Evolutionary conservation across 2,329 filamentous ascomycete genomes (phyloP), one percentile per base, ranked within the genome.

Genomic region (Seiridium unicorne): DNA sequence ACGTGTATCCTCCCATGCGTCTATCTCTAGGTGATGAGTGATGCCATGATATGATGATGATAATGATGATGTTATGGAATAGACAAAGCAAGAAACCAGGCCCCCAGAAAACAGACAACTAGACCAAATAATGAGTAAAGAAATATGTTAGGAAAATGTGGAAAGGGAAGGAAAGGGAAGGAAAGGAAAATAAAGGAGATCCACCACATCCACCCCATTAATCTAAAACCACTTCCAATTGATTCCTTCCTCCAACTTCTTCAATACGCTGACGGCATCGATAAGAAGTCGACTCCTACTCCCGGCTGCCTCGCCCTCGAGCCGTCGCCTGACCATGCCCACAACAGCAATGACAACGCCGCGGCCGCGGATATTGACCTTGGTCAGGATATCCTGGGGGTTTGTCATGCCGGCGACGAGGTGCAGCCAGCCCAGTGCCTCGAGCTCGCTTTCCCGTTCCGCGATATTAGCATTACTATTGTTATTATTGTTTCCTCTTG

Each of bases 221-320:
- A 26, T 36, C 51, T 60, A 81, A 65, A 80, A 81, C 72, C 78
- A 77, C 61, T 73, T 77, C 67, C 73, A 71, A 57, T 73, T 73
- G 7, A 69, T 73, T 1, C 76, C 73, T 63, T 81, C 77, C 64
- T 84, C 80, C 57, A 87, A 68, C 65, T 78, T 82, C 65, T 73
- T 77, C 64, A 88, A 65, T 56, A 85, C 83, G 2, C 77, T 72
- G 3, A 84, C 74, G 5, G 83, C 81, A 65, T 87, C 84, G 32
- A 81, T 76, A 48, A 83, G 80, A 55, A 85, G 67, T 51, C 80
- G 77, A 64, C 76, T 84, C 55, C 77, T 75, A 26, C 76, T 74
- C 38, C 47, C 82, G 3, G 79, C 69, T 44, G 79, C 81, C 56
- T 86, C 84, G 47, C 68, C 69, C 65, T 82, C 79, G 47, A 87